A percentile compares a stretch with the other conserved stretches of the same genome.
Evolutionary conservation across 2,329 filamentous ascomycete genomes (phyloP).

Genomic region (Akanthomyces uredinophilus): DNA sequence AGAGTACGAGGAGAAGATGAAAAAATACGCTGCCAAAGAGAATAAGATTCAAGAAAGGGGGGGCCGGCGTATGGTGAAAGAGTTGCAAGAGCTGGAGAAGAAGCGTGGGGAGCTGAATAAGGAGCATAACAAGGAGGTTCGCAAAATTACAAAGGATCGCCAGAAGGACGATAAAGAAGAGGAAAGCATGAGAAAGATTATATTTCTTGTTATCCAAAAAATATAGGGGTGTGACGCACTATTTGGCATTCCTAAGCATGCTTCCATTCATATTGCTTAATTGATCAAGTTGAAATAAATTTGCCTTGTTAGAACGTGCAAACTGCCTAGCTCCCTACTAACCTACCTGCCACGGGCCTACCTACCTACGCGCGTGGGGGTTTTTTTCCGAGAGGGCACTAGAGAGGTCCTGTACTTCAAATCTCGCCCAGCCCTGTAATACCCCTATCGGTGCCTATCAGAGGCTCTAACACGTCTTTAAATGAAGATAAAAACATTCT

Average conservation of each 20-base stretch:
- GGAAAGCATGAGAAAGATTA: constrained; percentile 15
- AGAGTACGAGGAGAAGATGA: constrained; percentile 10
- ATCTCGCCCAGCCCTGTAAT: too few relatives aligned
- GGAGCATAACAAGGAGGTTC: constrained; percentile 12
- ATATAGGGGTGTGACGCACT: background rate
- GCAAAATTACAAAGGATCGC: constrained; percentile 10
- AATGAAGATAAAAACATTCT: too few relatives aligned
- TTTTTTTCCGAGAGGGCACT: too few relatives aligned
- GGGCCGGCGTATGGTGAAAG: background rate
- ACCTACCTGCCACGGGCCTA: too few relatives aligned
- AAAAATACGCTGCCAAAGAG: background rate
- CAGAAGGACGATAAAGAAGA: constrained; percentile 17
- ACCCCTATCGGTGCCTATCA: too few relatives aligned
- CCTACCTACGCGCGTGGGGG: too few relatives aligned
- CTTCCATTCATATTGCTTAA: too few relatives aligned
- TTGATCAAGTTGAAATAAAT: too few relatives aligned
- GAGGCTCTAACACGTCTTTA: too few relatives aligned
- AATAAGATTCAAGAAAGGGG: background rate
- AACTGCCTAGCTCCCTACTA: too few relatives aligned
- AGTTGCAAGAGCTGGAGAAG: constrained; percentile 5
- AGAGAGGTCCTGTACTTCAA: too few relatives aligned
- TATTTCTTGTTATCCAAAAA: constrained; percentile 14
- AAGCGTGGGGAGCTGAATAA: constrained; percentile 1
- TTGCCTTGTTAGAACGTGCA: too few relatives aligned
- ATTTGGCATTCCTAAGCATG: background rate